These are phyloP conservation scores for Macrocybe gigantea DNA, from an alignment of 768 basidiomycete genomes.

Conservation along the genomic window DNA sequence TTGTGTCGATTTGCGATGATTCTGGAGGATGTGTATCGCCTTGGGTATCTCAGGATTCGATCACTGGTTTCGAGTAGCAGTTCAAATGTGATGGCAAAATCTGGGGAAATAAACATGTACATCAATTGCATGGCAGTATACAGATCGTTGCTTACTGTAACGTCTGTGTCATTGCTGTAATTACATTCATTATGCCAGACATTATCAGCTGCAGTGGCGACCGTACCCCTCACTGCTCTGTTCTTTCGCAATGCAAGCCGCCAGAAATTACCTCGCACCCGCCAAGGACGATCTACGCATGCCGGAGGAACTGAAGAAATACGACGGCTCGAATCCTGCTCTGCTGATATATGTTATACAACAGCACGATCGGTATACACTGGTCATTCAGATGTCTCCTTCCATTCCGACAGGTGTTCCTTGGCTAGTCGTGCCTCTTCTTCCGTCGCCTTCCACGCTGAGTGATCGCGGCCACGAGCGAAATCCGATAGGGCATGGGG, in stretches of 20 bases:
- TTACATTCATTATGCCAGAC: too few relatives aligned
- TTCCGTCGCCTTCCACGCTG: not conserved
- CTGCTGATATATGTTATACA: conserved; percentile 72
- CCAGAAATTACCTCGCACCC: conserved; percentile 51
- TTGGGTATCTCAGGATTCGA: too few relatives aligned
- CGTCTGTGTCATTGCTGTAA: too few relatives aligned
- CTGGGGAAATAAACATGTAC: too few relatives aligned
- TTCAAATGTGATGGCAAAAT: too few relatives aligned
- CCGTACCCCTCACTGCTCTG: too few relatives aligned
- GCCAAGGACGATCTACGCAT: conserved; percentile 81
- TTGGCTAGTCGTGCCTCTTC: not conserved
- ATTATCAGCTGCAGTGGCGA: too few relatives aligned
- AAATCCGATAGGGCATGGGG: not conserved
- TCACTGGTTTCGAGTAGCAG: too few relatives aligned
- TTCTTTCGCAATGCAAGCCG: conserved; percentile 49
- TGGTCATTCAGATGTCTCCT: not conserved
- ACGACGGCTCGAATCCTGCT: conserved; percentile 57
- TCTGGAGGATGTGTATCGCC: too few relatives aligned
- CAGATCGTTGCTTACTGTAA: too few relatives aligned
- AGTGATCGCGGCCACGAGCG: not conserved
- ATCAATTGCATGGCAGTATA: too few relatives aligned
- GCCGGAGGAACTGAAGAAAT: conserved; percentile 57
- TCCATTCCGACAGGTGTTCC: not conserved
- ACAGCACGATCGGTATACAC: not conserved
- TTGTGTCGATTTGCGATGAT: too few relatives aligned